A percentile compares a stretch with the other conserved stretches of the same genome.
Evolutionary conservation across 768 basidiomycete genomes (phyloP).

Genomic region (Collybia mongolica): DNA sequence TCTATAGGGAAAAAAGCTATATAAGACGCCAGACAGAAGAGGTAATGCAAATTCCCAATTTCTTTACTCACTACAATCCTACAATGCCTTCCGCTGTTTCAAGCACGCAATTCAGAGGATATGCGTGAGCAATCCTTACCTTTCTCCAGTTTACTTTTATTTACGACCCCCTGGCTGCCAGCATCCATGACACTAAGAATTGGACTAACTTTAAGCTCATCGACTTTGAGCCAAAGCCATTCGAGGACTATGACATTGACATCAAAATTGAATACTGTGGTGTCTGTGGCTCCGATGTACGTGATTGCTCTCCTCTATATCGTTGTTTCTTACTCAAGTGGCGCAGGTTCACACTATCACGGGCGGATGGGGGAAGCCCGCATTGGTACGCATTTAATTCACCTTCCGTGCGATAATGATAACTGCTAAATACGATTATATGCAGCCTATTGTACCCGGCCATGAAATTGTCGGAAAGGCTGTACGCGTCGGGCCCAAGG

Average conservation of each 20-base stretch:
- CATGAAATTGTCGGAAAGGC: constrained; percentile 60
- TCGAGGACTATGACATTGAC: constrained; percentile 54
- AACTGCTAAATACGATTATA: background rate
- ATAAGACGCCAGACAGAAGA: background rate
- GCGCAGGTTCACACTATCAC: constrained; percentile 35
- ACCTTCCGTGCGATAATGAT: background rate
- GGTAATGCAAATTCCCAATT: background rate
- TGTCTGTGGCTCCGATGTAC: constrained; percentile 53
- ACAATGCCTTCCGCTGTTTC: background rate
- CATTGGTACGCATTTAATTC: constrained; percentile 18
- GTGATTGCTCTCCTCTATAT: constrained; percentile 2
- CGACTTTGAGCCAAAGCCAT: constrained; percentile 50
- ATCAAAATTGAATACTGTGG: constrained; percentile 50
- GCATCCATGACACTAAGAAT: constrained; percentile 29
- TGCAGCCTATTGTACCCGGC: constrained; percentile 36
- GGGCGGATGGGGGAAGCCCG: constrained; percentile 32
- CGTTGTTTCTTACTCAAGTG: background rate
- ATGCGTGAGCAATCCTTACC: background rate
- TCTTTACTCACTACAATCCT: background rate
- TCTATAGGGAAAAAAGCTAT: background rate
- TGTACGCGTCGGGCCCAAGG: constrained; percentile 51
- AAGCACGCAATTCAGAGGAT: background rate
- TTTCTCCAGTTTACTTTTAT: background rate
- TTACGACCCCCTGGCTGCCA: constrained; percentile 3
- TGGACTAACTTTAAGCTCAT: constrained; percentile 42